Percentiles rank a stretch among this genome's conserved stretches.
Conservation (phyloP, 345 rosid species). For the Linum tenue region DNA sequence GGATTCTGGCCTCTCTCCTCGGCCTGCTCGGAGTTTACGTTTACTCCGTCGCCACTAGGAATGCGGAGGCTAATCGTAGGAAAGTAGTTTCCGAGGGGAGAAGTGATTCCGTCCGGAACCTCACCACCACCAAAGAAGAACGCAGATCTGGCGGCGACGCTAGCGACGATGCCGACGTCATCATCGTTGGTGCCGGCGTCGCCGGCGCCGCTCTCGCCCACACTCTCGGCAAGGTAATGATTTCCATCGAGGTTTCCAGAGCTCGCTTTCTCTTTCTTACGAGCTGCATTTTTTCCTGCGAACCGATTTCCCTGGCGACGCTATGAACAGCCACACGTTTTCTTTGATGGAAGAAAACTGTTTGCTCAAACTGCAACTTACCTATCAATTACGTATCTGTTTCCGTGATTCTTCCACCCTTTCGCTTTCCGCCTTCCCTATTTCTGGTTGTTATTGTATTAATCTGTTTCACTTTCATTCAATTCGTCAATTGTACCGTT, state of each 20-base stretch:
- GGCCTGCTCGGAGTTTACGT: background rate
- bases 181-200: constrained; percentile 10
- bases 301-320: background rate
- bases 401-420: background rate
- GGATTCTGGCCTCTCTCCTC: background rate
- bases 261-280: too few species aligned
- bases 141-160: background rate
- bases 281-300: background rate
- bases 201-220: constrained; percentile 8
- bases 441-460: background rate
- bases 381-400: background rate
- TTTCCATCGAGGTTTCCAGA: background rate
- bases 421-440: background rate
- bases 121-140: background rate
- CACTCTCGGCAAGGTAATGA: constrained; percentile 7
- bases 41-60: background rate
- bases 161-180: background rate
- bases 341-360: background rate
- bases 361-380: background rate
- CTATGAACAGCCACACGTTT: background rate
- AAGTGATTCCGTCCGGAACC: background rate
- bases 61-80: background rate
- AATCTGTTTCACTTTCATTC: background rate
- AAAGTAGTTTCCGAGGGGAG: background rate
- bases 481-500: too few species aligned